A percentile compares a stretch with the other conserved stretches of the same genome.
Evolutionary conservation across 306 rosid genomes (phyloP).

Genomic region (Quercus alba): DNA sequence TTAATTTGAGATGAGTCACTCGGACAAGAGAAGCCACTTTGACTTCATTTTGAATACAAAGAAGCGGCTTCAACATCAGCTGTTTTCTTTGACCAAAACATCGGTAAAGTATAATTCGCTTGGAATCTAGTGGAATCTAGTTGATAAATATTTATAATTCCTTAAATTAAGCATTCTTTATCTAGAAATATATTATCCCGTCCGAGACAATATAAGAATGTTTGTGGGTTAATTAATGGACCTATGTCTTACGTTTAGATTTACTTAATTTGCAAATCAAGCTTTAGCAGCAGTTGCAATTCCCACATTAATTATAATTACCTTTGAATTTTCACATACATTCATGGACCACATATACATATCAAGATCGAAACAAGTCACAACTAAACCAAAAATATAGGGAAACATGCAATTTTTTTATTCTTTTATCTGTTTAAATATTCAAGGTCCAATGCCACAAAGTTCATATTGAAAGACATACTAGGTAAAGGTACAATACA

Average conservation of each 20-base stretch:
- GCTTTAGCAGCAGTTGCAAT: no score
- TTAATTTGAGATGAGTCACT: neutral
- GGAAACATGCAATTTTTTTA: no score
- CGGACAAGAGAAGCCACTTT: neutral
- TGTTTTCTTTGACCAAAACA: neutral
- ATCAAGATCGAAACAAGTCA: no score
- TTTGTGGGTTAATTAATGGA: no score
- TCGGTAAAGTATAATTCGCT: neutral
- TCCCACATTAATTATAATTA: neutral
- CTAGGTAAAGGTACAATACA: no score
- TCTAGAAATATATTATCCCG: neutral
- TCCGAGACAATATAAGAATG: neutral
- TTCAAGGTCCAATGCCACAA: no score
- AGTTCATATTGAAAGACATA: no score
- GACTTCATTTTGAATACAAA: neutral
- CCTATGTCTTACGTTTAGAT: no score
- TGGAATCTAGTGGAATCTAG: slow-evolving; percentile 6
- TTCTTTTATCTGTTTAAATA: no score
- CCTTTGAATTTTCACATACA: neutral
- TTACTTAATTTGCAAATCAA: no score
- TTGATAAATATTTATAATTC: neutral
- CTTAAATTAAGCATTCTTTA: neutral
- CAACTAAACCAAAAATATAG: no score
- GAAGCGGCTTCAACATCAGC: neutral
- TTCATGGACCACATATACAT: neutral